phyloP scores from a whole-genome alignment of 768 basidiomycete species.

The Coprinopsis sp. region DNA sequence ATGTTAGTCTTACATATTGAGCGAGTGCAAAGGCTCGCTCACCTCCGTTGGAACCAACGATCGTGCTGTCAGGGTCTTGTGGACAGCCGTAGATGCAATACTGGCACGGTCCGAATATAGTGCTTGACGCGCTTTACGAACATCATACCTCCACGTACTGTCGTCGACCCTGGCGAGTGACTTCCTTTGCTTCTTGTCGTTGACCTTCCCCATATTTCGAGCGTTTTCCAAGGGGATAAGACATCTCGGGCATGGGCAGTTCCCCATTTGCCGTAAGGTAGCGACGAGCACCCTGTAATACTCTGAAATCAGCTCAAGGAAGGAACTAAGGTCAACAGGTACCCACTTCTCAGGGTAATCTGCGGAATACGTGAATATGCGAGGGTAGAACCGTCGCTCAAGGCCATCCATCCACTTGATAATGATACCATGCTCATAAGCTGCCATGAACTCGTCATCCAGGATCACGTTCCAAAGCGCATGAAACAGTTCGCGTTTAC shows the following conservation, averaged over 20 bases:
- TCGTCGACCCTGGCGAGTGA: no score
- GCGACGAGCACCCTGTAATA: conserved; percentile 25
- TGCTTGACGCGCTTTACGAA: no score
- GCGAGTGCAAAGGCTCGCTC: conserved; percentile 1
- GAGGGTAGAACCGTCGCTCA: conserved; percentile 3
- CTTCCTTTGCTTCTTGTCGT: no score
- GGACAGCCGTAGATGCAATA: no score
- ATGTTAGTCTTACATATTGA: no score
- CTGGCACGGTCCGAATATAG: no score
- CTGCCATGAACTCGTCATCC: conserved; percentile 2
- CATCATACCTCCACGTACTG: no score
- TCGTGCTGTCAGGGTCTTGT: no score
- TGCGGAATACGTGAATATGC: conserved; percentile 9
- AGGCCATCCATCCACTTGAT: conserved; percentile 4
- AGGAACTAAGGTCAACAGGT: neutral
- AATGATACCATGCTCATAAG: conserved; percentile 3
- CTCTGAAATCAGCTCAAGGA: conserved; percentile 12
- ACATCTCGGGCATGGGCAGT: conserved; percentile 34
- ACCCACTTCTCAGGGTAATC: conserved; percentile 10
- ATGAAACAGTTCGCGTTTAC: conserved; percentile 22
- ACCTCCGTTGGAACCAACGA: neutral
- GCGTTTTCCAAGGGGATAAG: conserved; percentile 23
- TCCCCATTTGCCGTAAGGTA: conserved; percentile 27
- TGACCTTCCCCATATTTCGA: conserved; percentile 21
- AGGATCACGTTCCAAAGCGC: conserved; percentile 20